Evolutionary conservation across 2,329 filamentous ascomycete species (phyloP).

Genomic region (Aspergillus sp.): DNA sequence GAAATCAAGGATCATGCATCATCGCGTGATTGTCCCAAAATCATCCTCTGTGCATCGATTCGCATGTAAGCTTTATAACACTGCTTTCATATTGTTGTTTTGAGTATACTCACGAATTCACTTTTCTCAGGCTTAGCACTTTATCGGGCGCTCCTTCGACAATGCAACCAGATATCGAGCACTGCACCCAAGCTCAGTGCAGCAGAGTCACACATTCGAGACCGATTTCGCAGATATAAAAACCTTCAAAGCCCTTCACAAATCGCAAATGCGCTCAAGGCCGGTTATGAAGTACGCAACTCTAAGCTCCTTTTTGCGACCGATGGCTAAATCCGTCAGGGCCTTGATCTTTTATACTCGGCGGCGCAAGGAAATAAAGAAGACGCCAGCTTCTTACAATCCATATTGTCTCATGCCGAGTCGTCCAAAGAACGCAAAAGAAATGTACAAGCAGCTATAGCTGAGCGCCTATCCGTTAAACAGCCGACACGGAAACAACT

Average conservation of each 20-base stretch:
- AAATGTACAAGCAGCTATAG: slow-evolving; percentile 26
- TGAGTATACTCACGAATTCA: neutral
- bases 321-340: slow-evolving; percentile 30
- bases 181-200: slow-evolving; percentile 28
- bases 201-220: slow-evolving; percentile 37
- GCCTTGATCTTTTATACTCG: slow-evolving; percentile 44
- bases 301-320: neutral
- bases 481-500: slow-evolving; percentile 27
- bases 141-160: slow-evolving; percentile 51
- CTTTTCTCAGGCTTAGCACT: slow-evolving; percentile 45
- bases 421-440: slow-evolving; percentile 27
- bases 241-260: slow-evolving; percentile 45
- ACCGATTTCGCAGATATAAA: slow-evolving; percentile 46
- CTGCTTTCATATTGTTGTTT: neutral
- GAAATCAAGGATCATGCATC: slow-evolving; percentile 37
- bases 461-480: slow-evolving; percentile 24
- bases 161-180: slow-evolving; percentile 40
- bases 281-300: slow-evolving; percentile 46
- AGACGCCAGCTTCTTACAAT: slow-evolving; percentile 30
- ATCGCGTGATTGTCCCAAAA: slow-evolving; percentile 38
- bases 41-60: slow-evolving; percentile 47
- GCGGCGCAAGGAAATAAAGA: slow-evolving; percentile 34
- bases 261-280: slow-evolving; percentile 43
- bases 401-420: slow-evolving; percentile 33
- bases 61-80: slow-evolving; percentile 42